Base-by-base conservation (phyloP, 1,139 yeast genomes). In the Saccharomyces pastorianus region DNA sequence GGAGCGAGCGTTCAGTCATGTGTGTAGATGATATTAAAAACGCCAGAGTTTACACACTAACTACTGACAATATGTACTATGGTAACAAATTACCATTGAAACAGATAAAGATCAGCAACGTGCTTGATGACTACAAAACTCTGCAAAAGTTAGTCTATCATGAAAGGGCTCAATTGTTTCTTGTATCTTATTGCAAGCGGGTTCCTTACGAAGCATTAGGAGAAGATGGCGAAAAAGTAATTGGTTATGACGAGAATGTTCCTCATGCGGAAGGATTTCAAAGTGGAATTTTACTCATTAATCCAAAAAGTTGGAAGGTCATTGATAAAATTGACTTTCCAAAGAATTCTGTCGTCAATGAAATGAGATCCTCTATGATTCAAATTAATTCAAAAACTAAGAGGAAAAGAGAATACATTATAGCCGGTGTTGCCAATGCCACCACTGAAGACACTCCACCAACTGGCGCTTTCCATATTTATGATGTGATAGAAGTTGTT, bases 391-490 rank as follows among this genome's bases (percentile, higher is more conserved):
- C 82, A 53, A 75, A 78, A 57, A 81, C 82, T 52, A 81, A 81
- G 59, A 76, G 78, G 55, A 80, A 78, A 58, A 80, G 82, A 60
- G 96, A 88, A 65, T 81, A 84, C 58, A 71, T 93, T 25, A 85
- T 89, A 1, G 75, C 86, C 26, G 99, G 98, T 1, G 82, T 93
- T 1, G 88, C 95, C 1, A 76, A 79, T 56, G 80, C 84, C 56
- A 78, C 95, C 55, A 83, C 87, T 60, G 99, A 93, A 66, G 97
- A 90, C 72, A 74, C 87, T 55, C 81, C 90, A 4, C 81, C 96
- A 1, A 82, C 84, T 63, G 99, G 99, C 0, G 76, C 85, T 1
- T 86, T 89, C 69, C 82, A 83, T 59, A 73, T 91, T 1, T 84
- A 74, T 61, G 96, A 90, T 60, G 77, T 88, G 46, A 84, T 87